Base-by-base conservation (phyloP, 306 rosid species). In the Glycyrrhiza uralensis region DNA sequence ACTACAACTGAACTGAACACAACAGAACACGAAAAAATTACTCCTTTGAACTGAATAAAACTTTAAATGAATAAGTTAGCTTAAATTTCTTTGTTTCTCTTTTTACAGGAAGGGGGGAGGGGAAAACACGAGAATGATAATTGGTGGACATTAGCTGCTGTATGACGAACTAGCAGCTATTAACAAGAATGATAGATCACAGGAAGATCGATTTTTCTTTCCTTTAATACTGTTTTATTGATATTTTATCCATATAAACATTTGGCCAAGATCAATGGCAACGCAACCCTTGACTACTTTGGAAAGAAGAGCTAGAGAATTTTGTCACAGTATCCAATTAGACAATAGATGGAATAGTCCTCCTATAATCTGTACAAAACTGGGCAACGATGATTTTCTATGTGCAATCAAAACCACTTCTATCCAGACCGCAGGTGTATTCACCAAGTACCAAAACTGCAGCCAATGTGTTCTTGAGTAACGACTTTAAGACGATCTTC, bases 401-500 rank as follows among this genome's bases (percentile, higher is more conserved):
- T 89, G 92, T 89, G 92, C 92, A 87, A 78, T 76, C 83, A 81
- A 85, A 87, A 64, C 72, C 66, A 45, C 30, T 76, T 67, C 30
- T 73, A 38, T 68, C 74, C 79, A 72, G 71, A 74, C 76, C 76
- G 81, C 80, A 78, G 81, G 75, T 55, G 77, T 32, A 29, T 69
- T 80, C 80, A 69, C 77, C 74, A 74, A 74, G 77, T 62, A 19
- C 84, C 84, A 63, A 92, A 92, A 88, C 96, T 90, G 85, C 88
- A 85, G 59, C 96, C 92, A 7, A 90, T 81, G 71, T 92, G 98
- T 77, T 90, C 98, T 80, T 84, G 96, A 49, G 96, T 87, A 80
- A 94, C 86, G 80, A 94, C 71, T 54, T 67, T 67, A 26, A 93
- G 86, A 66, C 94, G 92, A 36, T 79, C 85, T 69, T 84, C 76